Conservation (phyloP, 768 basidiomycete species). For the Lentinula raphanica region DNA sequence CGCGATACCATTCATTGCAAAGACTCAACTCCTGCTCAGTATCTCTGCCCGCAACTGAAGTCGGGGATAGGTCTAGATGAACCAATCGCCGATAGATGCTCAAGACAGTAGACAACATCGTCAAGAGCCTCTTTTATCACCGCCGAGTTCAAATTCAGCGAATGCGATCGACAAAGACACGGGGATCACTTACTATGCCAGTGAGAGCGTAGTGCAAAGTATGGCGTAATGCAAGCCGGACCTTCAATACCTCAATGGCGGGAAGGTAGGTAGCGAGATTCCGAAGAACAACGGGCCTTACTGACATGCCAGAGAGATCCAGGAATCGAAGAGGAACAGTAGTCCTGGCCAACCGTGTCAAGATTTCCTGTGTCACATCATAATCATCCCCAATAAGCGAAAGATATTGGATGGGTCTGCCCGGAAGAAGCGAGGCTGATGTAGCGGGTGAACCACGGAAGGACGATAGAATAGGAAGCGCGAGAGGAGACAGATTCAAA, state of each 20-base stretch:
- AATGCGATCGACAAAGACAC: neutral
- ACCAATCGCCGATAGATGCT: conserved; percentile 42
- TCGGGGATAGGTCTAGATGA: conserved; percentile 58
- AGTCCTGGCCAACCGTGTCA: conserved; percentile 44
- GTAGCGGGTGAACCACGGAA: conserved; percentile 58
- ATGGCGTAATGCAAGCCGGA: conserved; percentile 58
- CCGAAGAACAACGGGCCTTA: conserved; percentile 51
- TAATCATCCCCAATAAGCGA: conserved; percentile 53
- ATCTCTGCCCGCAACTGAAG: conserved; percentile 28
- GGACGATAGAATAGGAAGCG: conserved; percentile 43
- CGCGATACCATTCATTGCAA: conserved; percentile 49
- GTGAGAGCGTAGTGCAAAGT: conserved; percentile 60
- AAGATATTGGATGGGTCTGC: conserved; percentile 52
- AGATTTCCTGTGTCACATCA: conserved; percentile 47
- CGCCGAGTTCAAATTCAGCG: no score
- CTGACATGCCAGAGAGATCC: conserved; percentile 57
- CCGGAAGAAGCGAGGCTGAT: conserved; percentile 57
- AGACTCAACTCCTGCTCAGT: conserved; percentile 45
- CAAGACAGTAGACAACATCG: conserved; percentile 55
- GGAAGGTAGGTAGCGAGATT: conserved; percentile 49
- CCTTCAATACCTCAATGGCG: conserved; percentile 44
- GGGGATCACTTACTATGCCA: conserved; percentile 51
- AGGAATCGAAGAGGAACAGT: conserved; percentile 45
- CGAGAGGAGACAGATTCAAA: conserved; percentile 35
- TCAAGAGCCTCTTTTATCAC: conserved; percentile 44